Conservation (phyloP, 2,329 filamentous ascomycete genomes). For the Fusarium penzigii region DNA sequence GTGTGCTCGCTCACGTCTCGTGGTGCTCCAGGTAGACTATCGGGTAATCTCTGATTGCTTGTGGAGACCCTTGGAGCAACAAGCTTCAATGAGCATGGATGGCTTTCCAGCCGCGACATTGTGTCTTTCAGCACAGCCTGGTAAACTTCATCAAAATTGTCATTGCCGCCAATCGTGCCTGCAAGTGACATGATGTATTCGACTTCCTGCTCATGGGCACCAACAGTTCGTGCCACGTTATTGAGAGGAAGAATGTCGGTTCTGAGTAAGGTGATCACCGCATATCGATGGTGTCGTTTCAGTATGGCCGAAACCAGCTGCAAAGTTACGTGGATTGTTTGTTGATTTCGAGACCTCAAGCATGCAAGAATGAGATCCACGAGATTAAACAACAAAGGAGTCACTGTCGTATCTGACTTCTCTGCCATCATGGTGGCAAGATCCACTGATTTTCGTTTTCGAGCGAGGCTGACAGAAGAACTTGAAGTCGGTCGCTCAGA, state of each 20-base stretch:
- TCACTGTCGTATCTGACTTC: slow-evolving; percentile 70
- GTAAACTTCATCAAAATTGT: slow-evolving; percentile 73
- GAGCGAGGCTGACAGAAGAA: slow-evolving; percentile 65
- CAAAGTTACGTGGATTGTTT: slow-evolving; percentile 87
- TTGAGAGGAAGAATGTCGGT: slow-evolving; percentile 59
- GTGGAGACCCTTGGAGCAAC: slow-evolving; percentile 61
- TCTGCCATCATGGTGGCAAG: slow-evolving; percentile 77
- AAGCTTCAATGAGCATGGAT: slow-evolving; percentile 71
- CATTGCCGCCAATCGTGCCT: slow-evolving; percentile 65
- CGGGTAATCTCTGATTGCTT: slow-evolving; percentile 58
- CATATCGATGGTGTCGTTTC: slow-evolving; percentile 84
- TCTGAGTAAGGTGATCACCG: slow-evolving; percentile 73
- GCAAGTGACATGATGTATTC: slow-evolving; percentile 71
- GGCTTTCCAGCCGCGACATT: slow-evolving; percentile 67
- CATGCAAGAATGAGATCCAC: slow-evolving; percentile 89
- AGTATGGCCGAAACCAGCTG: slow-evolving; percentile 85
- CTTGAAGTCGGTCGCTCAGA: slow-evolving; percentile 39
- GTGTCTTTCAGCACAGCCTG: slow-evolving; percentile 72
- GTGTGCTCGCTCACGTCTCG: slow-evolving; percentile 62
- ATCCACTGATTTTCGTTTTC: slow-evolving; percentile 86
- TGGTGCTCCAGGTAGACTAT: slow-evolving; percentile 61
- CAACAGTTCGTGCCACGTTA: slow-evolving; percentile 64
- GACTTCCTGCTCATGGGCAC: slow-evolving; percentile 74
- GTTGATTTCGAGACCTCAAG: slow-evolving; percentile 78
- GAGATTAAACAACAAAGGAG: slow-evolving; percentile 88